phyloP scores from a whole-genome alignment of 1,139 yeast genomes.

The Scheffersomyces titani region DNA sequence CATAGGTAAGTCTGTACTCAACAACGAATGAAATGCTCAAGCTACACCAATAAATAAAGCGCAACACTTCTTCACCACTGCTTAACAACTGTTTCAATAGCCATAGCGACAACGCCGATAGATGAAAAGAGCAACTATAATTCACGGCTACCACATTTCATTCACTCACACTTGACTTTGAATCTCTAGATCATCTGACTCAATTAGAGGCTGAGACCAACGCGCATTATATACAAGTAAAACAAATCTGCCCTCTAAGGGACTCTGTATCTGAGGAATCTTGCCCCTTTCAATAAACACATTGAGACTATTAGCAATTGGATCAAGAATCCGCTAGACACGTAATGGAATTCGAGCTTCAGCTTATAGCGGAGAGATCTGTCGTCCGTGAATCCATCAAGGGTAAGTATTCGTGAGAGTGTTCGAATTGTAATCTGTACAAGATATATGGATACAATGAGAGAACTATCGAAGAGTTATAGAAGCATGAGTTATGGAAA shows the following conservation, averaged over 20 bases:
- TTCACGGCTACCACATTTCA: not conserved
- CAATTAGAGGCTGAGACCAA: not conserved
- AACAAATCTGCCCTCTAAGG: not conserved
- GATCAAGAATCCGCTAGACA: not conserved
- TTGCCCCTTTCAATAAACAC: not conserved
- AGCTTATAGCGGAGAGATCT: conserved; percentile 42
- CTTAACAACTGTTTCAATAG: not conserved
- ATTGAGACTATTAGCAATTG: not conserved
- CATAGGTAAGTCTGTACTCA: not conserved
- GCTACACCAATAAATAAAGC: not conserved
- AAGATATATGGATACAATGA: not conserved
- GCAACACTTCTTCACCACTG: not conserved
- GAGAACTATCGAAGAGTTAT: not conserved
- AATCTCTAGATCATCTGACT: not conserved
- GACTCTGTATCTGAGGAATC: not conserved
- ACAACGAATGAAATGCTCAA: not conserved
- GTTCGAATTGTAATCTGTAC: not conserved
- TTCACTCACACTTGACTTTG: not conserved
- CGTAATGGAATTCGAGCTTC: conserved; percentile 40
- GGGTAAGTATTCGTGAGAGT: conserved; percentile 32
- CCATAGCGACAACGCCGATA: not conserved
- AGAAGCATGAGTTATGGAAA: not conserved
- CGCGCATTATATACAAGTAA: not conserved
- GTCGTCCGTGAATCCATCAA: conserved; percentile 46
- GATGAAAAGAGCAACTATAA: not conserved